phyloP scores from a whole-genome alignment of 192 early-diverging fungal genomes.

The Entrophospora sp. region DNA sequence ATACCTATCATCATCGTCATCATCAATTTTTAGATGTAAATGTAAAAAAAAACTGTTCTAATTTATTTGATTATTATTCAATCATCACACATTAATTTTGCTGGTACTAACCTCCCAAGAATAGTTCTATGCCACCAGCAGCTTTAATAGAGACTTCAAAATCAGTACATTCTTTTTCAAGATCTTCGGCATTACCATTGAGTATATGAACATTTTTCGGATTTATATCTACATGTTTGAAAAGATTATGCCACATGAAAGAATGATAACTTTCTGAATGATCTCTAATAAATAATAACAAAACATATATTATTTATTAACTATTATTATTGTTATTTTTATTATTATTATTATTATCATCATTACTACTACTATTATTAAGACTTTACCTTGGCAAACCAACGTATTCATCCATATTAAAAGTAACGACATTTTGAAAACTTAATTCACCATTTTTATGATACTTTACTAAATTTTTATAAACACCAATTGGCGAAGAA shows the following conservation, averaged over 20 bases:
- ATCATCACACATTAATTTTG: no score
- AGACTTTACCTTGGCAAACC: conserved; percentile 61
- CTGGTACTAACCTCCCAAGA: conserved; percentile 68
- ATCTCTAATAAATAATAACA: conserved; percentile 41
- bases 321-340: no score
- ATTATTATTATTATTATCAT: no score
- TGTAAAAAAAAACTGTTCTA: no score
- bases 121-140: conserved; percentile 80
- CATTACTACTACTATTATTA: no score
- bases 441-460: conserved; percentile 57
- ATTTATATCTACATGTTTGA: conserved; percentile 78
- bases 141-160: conserved; percentile 74
- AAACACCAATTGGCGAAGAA: conserved; percentile 74
- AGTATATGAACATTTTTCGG: conserved; percentile 80
- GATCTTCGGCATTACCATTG: conserved; percentile 72
- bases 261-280: conserved; percentile 86
- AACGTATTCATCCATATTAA: conserved; percentile 90
- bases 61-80: no score
- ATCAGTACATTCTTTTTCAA: conserved; percentile 69
- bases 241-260: conserved; percentile 87
- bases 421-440: conserved; percentile 77
- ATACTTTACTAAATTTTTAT: conserved; percentile 69
- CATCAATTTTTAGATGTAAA: no score
- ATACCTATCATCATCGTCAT: conserved; percentile 42
- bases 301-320: no score